phyloP scores from a whole-genome alignment of 2,329 filamentous ascomycete genomes.

The Ascochyta koolunga region DNA sequence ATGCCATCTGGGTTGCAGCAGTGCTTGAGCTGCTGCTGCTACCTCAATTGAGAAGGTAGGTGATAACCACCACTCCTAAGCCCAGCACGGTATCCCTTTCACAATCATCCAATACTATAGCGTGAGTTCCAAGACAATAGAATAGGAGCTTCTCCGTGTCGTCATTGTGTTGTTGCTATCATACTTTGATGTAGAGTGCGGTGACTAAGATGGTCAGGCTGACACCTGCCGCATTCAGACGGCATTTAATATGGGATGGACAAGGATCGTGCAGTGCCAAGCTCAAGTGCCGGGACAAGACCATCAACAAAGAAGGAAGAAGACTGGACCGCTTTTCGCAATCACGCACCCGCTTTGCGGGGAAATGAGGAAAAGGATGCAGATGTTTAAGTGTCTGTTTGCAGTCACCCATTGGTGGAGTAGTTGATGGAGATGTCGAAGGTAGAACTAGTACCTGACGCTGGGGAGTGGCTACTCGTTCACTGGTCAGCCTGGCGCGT shows the following conservation, averaged over 20 bases:
- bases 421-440: not conserved
- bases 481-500: conserved; percentile 1
- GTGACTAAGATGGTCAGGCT: conserved; percentile 13
- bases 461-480: not conserved
- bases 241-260: conserved; percentile 3
- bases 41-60: conserved; percentile 17
- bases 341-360: not conserved
- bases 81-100: not conserved
- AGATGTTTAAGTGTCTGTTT: not conserved
- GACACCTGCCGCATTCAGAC: conserved; percentile 16
- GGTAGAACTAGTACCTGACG: conserved; percentile 1
- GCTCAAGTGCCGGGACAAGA: conserved; percentile 16
- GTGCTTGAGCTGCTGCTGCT: not conserved
- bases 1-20: conserved; percentile 8
- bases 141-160: not conserved
- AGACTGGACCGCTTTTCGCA: conserved; percentile 1
- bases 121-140: conserved; percentile 11
- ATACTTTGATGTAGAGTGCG: not conserved
- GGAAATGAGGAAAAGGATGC: not conserved
- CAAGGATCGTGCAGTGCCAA: conserved; percentile 10
- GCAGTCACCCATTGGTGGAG: not conserved
- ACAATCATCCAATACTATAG: conserved; percentile 9
- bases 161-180: conserved; percentile 4
- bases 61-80: not conserved
- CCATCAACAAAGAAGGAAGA: conserved; percentile 14